These are phyloP conservation scores for Salix caprea DNA, from an alignment of 345 rosid species.

Conservation along the genomic window DNA sequence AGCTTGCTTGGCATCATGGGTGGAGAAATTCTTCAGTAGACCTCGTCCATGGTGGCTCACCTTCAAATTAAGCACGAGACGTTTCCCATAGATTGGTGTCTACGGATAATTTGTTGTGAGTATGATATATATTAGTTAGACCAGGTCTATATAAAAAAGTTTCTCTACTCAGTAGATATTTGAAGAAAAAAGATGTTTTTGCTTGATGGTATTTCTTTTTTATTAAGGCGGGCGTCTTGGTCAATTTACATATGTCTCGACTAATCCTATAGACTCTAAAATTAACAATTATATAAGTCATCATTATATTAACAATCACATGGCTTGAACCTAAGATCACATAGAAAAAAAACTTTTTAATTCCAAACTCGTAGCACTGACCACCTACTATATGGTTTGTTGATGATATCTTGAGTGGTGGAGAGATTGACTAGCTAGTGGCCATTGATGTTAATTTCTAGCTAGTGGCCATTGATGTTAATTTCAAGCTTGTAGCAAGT, in stretches of 20 bases:
- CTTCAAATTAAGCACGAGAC: neutral
- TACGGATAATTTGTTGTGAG: neutral
- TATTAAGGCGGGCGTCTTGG: too few species aligned
- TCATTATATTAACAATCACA: too few species aligned
- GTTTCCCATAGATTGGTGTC: neutral
- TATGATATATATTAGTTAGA: neutral
- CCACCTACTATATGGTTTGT: too few species aligned
- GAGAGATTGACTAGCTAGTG: neutral
- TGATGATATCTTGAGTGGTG: neutral
- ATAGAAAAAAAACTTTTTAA: too few species aligned
- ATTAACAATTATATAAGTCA: too few species aligned
- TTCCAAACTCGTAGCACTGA: too few species aligned
- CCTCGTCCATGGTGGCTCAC: neutral
- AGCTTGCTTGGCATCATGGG: neutral
- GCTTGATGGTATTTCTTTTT: neutral
- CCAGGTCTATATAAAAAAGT: too few species aligned
- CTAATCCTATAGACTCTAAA: too few species aligned
- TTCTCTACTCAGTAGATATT: neutral
- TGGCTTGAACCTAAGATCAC: fast-evolving
- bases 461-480: neutral
- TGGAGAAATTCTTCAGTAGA: neutral
- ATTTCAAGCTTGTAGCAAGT: neutral
- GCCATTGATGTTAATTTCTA: neutral
- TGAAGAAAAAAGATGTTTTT: neutral
- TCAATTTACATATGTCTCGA: fast-evolving